Base-by-base conservation (phyloP, 164 flowering plant genomes). In the Brasenia schreberi region DNA sequence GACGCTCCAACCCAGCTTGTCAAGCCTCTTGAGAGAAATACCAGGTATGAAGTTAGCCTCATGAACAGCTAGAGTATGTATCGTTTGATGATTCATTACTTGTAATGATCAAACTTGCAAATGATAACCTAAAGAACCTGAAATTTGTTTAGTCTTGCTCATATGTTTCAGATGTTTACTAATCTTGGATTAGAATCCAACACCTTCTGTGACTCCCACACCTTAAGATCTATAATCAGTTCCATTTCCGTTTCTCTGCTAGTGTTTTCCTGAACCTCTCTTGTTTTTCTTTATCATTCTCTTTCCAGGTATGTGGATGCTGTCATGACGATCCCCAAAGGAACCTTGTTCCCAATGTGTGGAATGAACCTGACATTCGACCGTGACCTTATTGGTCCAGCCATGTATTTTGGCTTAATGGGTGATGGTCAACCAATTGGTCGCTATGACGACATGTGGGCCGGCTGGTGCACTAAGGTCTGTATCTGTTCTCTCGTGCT, bases 361-460 rank as follows among this genome's bases (percentile, higher is more conserved):
- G 94, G 90, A 42, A 86, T 88, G 91, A 88, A 88, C 72, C 71
- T 88, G 70, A 83, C 73, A 42, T 88, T 88, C 74, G 71, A 86
- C 82, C 88, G 92, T 42, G 88, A 83, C 7, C 67, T 88, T 75
- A 85, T 88, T 63, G 96, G 96, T 19, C 86, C 96, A 67, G 88
- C 90, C 19, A 85, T 89, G 92, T 87, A 87, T 81, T 87, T 87
- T 74, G 92, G 90, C 18, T 85, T 88, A 64, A 86, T 86, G 94
- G 94, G 94, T 74, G 94, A 86, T 79, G 91, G 95, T 18, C 95
- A 88, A 76, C 89, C 91, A 4, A 88, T 85, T 77, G 91, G 95
- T 6, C 89, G 91, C 49, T 86, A 88, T 67, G 94, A 88, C 33
- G 94, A 88, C 59, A 88, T 88, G 87, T 86, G 90, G 94, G 90